Base-by-base conservation (phyloP, 257 asterid species). In the Salvia rosmarinus region DNA sequence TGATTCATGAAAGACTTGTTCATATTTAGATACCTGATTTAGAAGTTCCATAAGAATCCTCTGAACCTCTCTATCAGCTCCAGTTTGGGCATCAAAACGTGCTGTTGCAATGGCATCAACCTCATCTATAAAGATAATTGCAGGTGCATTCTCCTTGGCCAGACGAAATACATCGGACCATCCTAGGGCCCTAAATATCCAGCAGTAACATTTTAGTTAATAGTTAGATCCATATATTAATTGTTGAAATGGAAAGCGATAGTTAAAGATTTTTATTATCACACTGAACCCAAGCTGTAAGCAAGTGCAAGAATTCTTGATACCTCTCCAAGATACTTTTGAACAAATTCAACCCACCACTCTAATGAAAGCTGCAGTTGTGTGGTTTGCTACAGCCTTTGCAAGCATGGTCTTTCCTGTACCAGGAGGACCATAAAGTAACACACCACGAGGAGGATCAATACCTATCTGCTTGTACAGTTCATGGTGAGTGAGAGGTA, bases 51-150 rank as follows among this genome's bases (percentile, higher is more conserved):
- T 84, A 17, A 89, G 90, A 66, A 87, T 87, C 43, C 96, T 78
- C 78, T 89, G 96, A 71, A 89, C 94, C 81, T 87, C 96, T 76
- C 94, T 78, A 76, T 87, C 94, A 80, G 96, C 94, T 58, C 91
- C 94, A 14, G 91, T 87, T 71, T 89, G 96, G 56, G 96, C 94
- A 69, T 85, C 94, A 74, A 89, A 89, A 76, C 91, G 82, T 44
- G 96, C 90, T n/a, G 96, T 87, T 23, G 92, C 92, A 74, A 85
- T 89, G 40, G 93, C 93, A 80, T 89, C 96, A 21, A 89, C 94
- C 84, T 89, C 94, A 55, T 87, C 94, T 16, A 89, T 89, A 78
- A 87, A 89, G 62, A 89, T 84, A 54, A 89, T 87, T 37, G 94
- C 94, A 19, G 91, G 91, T 6, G 94, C 91, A 77, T 85, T 89